Base-by-base conservation (phyloP, 75 land plant genomes). In the Adiantum capillusveneris region DNA sequence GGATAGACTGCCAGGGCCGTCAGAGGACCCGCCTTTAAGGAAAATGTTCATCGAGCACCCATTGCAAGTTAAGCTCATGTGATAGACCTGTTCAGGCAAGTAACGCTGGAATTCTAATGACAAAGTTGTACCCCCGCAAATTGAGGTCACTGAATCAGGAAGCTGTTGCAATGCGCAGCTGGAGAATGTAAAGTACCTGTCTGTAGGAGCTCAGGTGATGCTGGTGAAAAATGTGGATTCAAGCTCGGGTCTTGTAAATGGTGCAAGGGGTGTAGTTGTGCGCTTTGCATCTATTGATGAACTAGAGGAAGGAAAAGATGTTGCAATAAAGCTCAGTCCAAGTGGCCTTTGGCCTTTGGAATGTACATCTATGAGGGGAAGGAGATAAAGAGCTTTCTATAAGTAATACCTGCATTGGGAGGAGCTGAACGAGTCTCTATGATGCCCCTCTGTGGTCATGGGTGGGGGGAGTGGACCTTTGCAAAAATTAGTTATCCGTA, bases 191-290 rank as follows among this genome's bases (percentile, higher is more conserved):
- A 58, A 74, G 29, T 82, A 77, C 13, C 68, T 87, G 25, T 78
- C 75, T 54, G 42, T 75, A 19, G 87, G 91, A 52, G 87, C 91
- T 7, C 78, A 79, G 57, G 90, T 87, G 45, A 87, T 87, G 77
- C 78, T 87, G 24, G 64, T 74, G 1, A 78, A 74, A 67, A 87
- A 87, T 49, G 12, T 76, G 25, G 65, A 78, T 27, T 65, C 59
- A 2, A 37, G 46, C 21, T 29, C 2, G 25, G 75, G 81, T 18
- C 73, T 87, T 45, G 91, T 87, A 55, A 87, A 84, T 74, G 91
- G 91, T 25, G 54, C 82, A 29, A 72, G 61, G 19, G 90, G 90
- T 6, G 73, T 81, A 2, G 75, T 86, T 22, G 53, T 59, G 20
- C 72, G 63, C 19, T 86, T 86, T 46, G 20, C 62, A 28, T 11